Conservation (phyloP, 2,329 filamentous ascomycete genomes). For the Drechslerella coelobrocha region DNA sequence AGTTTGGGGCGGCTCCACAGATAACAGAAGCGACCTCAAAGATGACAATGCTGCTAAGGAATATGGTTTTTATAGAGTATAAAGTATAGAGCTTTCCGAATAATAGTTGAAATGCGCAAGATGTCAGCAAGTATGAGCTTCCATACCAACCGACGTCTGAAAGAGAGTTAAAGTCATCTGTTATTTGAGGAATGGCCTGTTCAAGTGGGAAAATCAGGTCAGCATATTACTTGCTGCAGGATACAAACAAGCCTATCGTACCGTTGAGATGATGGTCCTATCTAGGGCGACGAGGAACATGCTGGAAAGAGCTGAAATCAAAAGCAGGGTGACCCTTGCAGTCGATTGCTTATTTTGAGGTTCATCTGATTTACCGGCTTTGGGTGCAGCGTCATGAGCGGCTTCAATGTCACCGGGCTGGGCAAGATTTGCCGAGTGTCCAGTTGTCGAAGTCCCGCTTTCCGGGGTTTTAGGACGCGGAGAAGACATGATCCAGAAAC, state of each 20-base stretch:
- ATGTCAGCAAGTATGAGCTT: conserved; percentile 58
- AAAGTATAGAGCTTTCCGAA: conserved; percentile 60
- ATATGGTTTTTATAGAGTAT: conserved; percentile 56
- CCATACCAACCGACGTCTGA: conserved; percentile 59
- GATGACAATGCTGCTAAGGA: conserved; percentile 26
- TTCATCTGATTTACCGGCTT: too few species aligned
- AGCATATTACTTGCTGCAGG: not conserved
- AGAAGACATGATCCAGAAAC: too few species aligned
- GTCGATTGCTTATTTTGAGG: conserved; percentile 1
- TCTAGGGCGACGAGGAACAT: conserved; percentile 67
- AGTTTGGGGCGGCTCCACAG: conserved; percentile 64
- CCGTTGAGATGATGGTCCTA: conserved; percentile 64
- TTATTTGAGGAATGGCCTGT: conserved; percentile 65
- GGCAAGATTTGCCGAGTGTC: too few species aligned
- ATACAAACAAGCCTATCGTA: not conserved
- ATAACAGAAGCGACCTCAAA: conserved; percentile 61
- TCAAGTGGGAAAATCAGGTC: conserved; percentile 58
- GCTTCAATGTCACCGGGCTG: not conserved
- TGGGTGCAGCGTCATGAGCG: too few species aligned
- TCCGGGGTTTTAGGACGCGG: too few species aligned
- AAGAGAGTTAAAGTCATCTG: conserved; percentile 61
- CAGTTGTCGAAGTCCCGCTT: too few species aligned
- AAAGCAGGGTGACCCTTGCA: conserved; percentile 57
- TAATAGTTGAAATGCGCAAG: conserved; percentile 58
- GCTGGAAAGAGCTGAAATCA: conserved; percentile 65